Evolutionary conservation across 2,329 filamentous ascomycete species (phyloP), one percentile per base, ranked within the genome.

Genomic region (Neoscytalidium dimidiatum): DNA sequence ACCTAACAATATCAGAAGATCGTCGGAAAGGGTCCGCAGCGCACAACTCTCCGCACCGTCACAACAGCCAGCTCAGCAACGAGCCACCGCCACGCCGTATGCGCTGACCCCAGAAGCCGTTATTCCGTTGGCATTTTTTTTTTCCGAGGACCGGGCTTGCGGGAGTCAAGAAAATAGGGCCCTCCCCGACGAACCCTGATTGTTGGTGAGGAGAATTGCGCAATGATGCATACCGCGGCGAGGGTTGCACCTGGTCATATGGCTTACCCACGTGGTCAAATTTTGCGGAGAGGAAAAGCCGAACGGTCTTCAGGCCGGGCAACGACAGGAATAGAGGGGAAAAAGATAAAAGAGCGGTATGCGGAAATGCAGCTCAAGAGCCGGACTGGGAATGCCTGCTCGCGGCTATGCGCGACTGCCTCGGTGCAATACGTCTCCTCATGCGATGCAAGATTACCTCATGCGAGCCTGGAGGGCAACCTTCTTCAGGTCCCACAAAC

Each of bases 131-230:
- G 13, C 13, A 51, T n/a, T 31, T 26, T n/a, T 33, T 3, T 35
- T 41, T 8, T 19, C 23, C 23, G 8, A 43, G 23, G 53, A 28
- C 21, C 23, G 17, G 26, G 53, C 38, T 41, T 28, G 31, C 4
- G 14, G 19, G 35, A 44, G 35, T 43, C 53, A 58, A 28, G 23
- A 58, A 58, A 58, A 58, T 14, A 58, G 17, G 53, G 31, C 53
- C 26, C 26, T 9, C 35, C 17, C 35, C 35, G 35, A n/a, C 13
- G 29, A 11, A 29, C 26, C 46, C 46, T n/a, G 33, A 35, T n/a
- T 23, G 17, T 33, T n/a, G 29, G n/a, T 21, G 49, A 14, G 26
- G 14, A 35, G 31, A 2, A 56, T 56, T 56, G 51, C 51, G 51
- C 51, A 35, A 56, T 56, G 7, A 11, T 29, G 46, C 21, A 48